Conservation (phyloP, 306 rosid species). For the Adenanthera pavonina region DNA sequence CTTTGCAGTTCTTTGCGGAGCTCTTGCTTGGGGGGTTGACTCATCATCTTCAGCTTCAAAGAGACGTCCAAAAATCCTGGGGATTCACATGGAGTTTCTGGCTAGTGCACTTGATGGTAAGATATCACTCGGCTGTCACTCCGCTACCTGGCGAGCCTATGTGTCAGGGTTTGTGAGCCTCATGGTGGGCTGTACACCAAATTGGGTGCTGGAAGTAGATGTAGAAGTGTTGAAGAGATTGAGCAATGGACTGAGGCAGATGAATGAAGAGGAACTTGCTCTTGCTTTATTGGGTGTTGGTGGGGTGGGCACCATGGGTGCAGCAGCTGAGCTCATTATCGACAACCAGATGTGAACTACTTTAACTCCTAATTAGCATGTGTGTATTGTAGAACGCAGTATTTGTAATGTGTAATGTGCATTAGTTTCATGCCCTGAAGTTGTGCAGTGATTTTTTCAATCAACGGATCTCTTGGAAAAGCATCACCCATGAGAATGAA, state of each 20-base stretch:
- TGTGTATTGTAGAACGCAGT: background rate
- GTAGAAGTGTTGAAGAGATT: constrained; percentile 73
- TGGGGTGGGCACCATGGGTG: constrained; percentile 81
- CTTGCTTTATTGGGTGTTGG: constrained; percentile 69
- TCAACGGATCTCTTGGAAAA: background rate
- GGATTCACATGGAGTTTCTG: constrained; percentile 77
- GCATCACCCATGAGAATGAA: constrained; percentile 6
- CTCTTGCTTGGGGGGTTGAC: constrained; percentile 91
- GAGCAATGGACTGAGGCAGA: constrained; percentile 74
- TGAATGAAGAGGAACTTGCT: constrained; percentile 89
- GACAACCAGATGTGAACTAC: constrained; percentile 46
- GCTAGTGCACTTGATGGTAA: constrained; percentile 89
- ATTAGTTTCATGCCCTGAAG: background rate
- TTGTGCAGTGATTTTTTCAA: background rate
- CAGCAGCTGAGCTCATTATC: constrained; percentile 83
- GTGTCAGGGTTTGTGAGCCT: constrained; percentile 75
- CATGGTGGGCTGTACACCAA: constrained; percentile 77
- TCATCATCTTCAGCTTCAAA: constrained; percentile 74
- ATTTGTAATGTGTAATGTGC: background rate
- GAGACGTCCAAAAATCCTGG: constrained; percentile 75
- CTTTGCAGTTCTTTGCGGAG: constrained; percentile 77
- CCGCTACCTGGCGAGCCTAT: constrained; percentile 85
- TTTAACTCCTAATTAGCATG: background rate
- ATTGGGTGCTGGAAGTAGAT: constrained; percentile 85
- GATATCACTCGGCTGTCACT: constrained; percentile 78